These are phyloP conservation scores for Penicillium herquei DNA, from an alignment of 495 filamentous ascomycete species.

Conservation along the genomic window DNA sequence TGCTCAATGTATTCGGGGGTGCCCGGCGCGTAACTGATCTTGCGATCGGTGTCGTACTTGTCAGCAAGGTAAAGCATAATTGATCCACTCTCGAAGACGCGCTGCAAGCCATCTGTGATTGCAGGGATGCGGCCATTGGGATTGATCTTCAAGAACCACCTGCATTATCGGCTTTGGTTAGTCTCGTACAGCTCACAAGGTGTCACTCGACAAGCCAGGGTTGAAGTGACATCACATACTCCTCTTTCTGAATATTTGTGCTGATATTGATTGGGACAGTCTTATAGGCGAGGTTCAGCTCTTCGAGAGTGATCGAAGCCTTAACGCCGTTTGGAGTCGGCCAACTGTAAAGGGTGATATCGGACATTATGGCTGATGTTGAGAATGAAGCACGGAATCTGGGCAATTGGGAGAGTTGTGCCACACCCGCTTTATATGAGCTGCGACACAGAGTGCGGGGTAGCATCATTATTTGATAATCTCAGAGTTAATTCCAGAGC, in stretches of 20 bases:
- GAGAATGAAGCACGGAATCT: constrained; percentile 13
- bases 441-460: not conserved
- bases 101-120: constrained; percentile 41
- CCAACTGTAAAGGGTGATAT: constrained; percentile 40
- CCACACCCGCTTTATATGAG: constrained; percentile 11
- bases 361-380: constrained; percentile 21
- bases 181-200: not conserved
- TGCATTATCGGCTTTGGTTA: not conserved
- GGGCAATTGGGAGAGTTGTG: constrained; percentile 9
- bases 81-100: constrained; percentile 48
- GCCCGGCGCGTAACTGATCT: constrained; percentile 42
- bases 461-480: constrained; percentile 10
- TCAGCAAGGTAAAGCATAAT: constrained; percentile 49
- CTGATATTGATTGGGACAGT: constrained; percentile 59
- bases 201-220: not conserved
- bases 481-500: not conserved
- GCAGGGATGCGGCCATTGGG: constrained; percentile 90
- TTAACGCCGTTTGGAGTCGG: constrained; percentile 53
- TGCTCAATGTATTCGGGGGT: constrained; percentile 44
- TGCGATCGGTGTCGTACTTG: constrained; percentile 44
- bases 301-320: constrained; percentile 76
- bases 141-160: constrained; percentile 82
- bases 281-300: constrained; percentile 68
- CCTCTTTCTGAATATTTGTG: constrained; percentile 70
- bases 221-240: constrained; percentile 31